Base-by-base conservation (phyloP, 352 stramenopile genomes). In the Globisporangium solare region DNA sequence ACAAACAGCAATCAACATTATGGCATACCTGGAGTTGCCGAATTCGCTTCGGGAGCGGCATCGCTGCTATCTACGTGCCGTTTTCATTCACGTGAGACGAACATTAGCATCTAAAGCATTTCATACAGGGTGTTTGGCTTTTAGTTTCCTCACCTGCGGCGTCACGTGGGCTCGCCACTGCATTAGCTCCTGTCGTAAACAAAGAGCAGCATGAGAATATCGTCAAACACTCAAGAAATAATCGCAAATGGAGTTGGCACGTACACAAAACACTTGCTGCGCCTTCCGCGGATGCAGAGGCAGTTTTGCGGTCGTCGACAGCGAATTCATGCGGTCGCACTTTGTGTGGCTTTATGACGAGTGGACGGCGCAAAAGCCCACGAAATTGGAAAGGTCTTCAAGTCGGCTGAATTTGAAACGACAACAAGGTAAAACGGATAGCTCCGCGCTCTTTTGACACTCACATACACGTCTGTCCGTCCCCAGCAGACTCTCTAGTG, bases 241-340 rank as follows among this genome's bases (percentile, higher is more conserved):
- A n/a, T n/a, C n/a, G n/a, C n/a, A 35, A 35, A 11, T 11, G 27
- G 7, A 35, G 3, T 35, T 10, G 27, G 27, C 10, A 47, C 53
- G 6, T 20, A 76, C 68, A 27, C 67, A 61, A 37, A 82, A 73
- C 32, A 76, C 54, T 27, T 79, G 70, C 37, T 79, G 70, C 15
- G 56, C 42, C 49, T 61, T 56, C 2, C 70, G 62, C 1, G 67
- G 60, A 45, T 79, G 72, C 22, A 76, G 54, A 2, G 70, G 67
- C 14, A 79, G 56, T 20, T 47, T 13, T 20, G 48, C 41, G 55
- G 47, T 5, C 39, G 39, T 18, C 39, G 39, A 43, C 39, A 13
- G 1, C 12, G 39, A 43, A 43, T 43, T 43, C 39, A 35, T 35
- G 27, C 21, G 41, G 49, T 54, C 39, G 41, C 2, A 27, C 24